These are phyloP conservation scores for Dalbergia cultrata DNA, from an alignment of 306 rosid species.

Conservation along the genomic window DNA sequence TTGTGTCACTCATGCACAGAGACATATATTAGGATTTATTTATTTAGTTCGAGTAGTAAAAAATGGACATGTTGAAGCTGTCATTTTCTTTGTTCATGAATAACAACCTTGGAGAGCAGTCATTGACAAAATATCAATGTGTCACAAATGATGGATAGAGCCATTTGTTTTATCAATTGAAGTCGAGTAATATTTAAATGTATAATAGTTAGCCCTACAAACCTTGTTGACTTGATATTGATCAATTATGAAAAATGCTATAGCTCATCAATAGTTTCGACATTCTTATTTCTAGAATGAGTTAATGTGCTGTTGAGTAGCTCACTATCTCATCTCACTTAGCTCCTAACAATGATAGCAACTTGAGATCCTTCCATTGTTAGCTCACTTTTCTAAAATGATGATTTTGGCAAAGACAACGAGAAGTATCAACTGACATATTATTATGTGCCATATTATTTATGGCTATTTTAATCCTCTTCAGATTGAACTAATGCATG, in stretches of 20 bases:
- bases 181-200: background rate
- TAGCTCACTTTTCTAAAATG: too few relatives aligned
- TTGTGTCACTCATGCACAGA: background rate
- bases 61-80: constrained; percentile 21
- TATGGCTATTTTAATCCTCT: too few relatives aligned
- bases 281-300: constrained; percentile 21
- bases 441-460: too few relatives aligned
- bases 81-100: constrained; percentile 28
- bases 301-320: constrained; percentile 28
- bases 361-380: constrained; percentile 49
- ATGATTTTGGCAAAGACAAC: too few relatives aligned
- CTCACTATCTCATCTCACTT: background rate
- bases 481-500: too few relatives aligned
- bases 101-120: constrained; percentile 23
- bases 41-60: constrained; percentile 29
- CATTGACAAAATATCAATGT: constrained; percentile 6
- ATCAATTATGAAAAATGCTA: constrained; percentile 21
- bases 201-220: constrained; percentile 9
- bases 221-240: background rate
- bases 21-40: constrained; percentile 16
- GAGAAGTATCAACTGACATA: too few relatives aligned
- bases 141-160: background rate
- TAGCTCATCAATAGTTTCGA: constrained; percentile 10
- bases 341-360: constrained; percentile 58
- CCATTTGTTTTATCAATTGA: constrained; percentile 4